Evolutionary conservation across 202 grass and related monocot species (phyloP), one percentile per base, ranked within the genome.

Genomic region (Eragrostis tef): DNA sequence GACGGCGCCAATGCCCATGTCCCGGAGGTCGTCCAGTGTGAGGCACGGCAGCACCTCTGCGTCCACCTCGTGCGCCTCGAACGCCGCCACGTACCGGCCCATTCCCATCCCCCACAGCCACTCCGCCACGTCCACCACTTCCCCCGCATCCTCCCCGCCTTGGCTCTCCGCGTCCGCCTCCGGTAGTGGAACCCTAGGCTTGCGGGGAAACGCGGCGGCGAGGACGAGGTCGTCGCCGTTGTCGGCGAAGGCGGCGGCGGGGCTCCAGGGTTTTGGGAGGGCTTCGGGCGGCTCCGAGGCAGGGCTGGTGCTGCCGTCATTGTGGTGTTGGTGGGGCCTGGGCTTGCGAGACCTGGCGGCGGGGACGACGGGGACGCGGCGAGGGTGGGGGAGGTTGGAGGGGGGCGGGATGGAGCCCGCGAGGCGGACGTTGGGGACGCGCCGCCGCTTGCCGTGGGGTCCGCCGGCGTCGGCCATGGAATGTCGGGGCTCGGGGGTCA

Each of bases 1-100:
- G n/a, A 93, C 91, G 8, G 91, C 94, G 66, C 56, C 92, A 31
- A 97, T 93, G 21, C 89, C 89, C 94, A 97, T 93, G 77, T 97
- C 91, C 31, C 81, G 92, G 75, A 97, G 84, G 82, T 97, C 94
- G 61, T 93, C 91, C 84, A 93, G 63, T 7, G 91, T 97, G 78
- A 97, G 91, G 61, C 85, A 83, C 15, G 94, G 91, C 20, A 97
- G 79, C 67, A 90, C 91, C 44, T 67, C 82, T 9, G 69, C 82
- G 47, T 97, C 91, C 57, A 93, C 91, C 83, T 97, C 91, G 81
- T 94, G 91, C 60, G 85, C 87, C 85, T 97, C 77, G 80, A 97
- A 97, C 45, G 80, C 85, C 36, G 79, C 67, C 6, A 52, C 73
- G 68, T 97, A 97, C 19, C 89, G 75, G 12, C 75, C 79, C 67